Evolutionary conservation across 495 filamentous ascomycete species (phyloP).

Genomic region (Pseudoneurospora amorphoporcata): DNA sequence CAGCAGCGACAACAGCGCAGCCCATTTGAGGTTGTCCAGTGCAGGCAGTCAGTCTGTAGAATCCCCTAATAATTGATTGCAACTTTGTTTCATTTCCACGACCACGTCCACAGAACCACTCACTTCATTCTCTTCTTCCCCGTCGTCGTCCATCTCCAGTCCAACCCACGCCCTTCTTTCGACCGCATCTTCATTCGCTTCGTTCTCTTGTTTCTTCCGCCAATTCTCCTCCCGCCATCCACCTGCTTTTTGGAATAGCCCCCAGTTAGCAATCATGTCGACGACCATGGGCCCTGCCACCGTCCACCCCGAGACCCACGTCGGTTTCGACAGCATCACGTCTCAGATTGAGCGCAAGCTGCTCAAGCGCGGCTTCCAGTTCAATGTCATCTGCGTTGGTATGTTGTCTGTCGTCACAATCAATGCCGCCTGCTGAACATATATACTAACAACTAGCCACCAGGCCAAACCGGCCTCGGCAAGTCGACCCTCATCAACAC

Average conservation of each 20-base stretch:
- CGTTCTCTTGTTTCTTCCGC: conserved; percentile 1
- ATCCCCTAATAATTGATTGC: not conserved
- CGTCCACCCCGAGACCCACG: conserved; percentile 89
- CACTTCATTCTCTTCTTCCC: not conserved
- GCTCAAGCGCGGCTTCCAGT: conserved; percentile 98
- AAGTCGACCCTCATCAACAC: conserved; percentile 99
- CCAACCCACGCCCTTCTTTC: conserved; percentile 4
- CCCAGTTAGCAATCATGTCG: conserved; percentile 31
- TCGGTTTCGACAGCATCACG: conserved; percentile 99
- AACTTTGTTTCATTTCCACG: not conserved
- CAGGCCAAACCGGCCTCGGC: conserved; percentile 95
- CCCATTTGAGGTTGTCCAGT: not conserved
- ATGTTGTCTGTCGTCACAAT: conserved; percentile 31
- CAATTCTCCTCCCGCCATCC: not conserved
- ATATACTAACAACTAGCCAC: conserved; percentile 5
- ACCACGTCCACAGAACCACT: not conserved
- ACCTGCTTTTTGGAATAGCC: conserved; percentile 34
- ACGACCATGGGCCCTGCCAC: conserved; percentile 33
- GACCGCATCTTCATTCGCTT: conserved; percentile 4
- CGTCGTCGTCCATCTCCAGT: conserved; percentile 16
- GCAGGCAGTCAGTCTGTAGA: too few relatives aligned
- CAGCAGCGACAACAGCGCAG: not conserved
- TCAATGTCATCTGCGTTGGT: conserved; percentile 99
- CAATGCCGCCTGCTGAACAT: not conserved
- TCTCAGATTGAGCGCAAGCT: conserved; percentile 98